These are phyloP conservation scores for Fistulifera pelliculosa DNA, from an alignment of 108 stramenopile genomes.

Conservation along the genomic window DNA sequence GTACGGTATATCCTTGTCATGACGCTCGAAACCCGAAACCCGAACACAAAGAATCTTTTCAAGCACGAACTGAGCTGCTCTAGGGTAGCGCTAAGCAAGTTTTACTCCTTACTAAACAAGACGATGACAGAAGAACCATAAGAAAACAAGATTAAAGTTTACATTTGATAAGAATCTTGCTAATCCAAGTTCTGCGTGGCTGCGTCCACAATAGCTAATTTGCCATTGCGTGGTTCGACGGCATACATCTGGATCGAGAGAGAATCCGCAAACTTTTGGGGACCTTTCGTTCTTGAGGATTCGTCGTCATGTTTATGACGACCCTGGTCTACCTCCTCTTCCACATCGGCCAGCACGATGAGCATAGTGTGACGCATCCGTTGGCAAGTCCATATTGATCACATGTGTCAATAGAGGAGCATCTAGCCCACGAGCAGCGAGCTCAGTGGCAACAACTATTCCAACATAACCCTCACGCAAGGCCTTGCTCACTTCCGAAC, in stretches of 20 bases:
- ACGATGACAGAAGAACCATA: background rate
- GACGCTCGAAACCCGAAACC: background rate
- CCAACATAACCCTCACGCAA: constrained; percentile 80
- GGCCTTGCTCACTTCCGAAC: constrained; percentile 78
- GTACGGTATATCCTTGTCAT: too few species aligned
- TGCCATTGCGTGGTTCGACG: constrained; percentile 57
- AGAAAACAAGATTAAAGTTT: background rate
- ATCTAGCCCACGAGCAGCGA: constrained; percentile 83
- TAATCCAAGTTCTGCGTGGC: background rate
- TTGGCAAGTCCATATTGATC: constrained; percentile 84
- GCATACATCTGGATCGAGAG: constrained; percentile 61
- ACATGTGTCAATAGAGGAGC: constrained; percentile 84
- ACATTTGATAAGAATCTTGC: background rate
- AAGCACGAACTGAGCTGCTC: background rate
- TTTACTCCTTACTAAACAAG: background rate
- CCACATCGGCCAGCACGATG: constrained; percentile 83
- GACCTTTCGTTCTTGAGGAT: constrained; percentile 69
- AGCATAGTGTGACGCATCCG: constrained; percentile 81
- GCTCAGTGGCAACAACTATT: constrained; percentile 79
- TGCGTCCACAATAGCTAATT: constrained; percentile 46
- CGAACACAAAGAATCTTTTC: background rate
- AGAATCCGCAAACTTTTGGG: constrained; percentile 49
- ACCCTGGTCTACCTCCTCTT: constrained; percentile 85
- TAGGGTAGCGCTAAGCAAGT: background rate
- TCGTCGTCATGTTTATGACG: constrained; percentile 68